Evolutionary conservation across 768 basidiomycete genomes (phyloP), one percentile per base, ranked within the genome.

Genomic region (Lactarius evosmus): DNA sequence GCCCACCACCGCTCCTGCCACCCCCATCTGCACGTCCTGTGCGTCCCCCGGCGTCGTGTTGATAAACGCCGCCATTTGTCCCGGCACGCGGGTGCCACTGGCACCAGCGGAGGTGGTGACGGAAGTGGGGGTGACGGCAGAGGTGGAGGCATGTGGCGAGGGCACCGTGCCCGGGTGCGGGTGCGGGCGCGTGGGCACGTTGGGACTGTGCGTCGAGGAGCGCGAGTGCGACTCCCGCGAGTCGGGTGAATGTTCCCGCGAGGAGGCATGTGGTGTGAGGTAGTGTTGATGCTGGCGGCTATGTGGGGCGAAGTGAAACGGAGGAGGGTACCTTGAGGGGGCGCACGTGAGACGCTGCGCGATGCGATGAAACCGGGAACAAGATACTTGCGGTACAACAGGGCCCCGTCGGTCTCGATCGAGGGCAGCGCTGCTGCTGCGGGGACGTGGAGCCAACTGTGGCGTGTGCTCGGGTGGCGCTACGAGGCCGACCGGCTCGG

Each of bases 351-450:
- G 62, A n/a, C 55, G 36, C 38, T 41, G 49, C 50, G 50, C 38
- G 56, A 51, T 38, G 56, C 56, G 38, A 58, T 62, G 62, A 33
- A 51, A 52, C 49, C 44, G 19, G 46, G 36, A 25, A 41, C 59
- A 36, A 7, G 63, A 61, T 51, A 60, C 63, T 41, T 56, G 49
- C 63, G 54, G 32, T 16, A 34, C 32, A 19, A 56, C 25, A 19
- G 55, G 49, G 7, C 29, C 58, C 22, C 58, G 36, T 36, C 59
- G 38, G 38, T 65, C 63, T 36, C 59, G 49, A 29, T 61, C 63
- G 25, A 65, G 55, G 8, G 63, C 54, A 29, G 59, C 59, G 22
- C 63, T 65, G 32, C 63, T 65, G 38, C 63, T 65, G 36, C 58
- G 63, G 5, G 54, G 63, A 27, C 63, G 59, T 22, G 59, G 55